Conservation (phyloP, 129 eudicot genomes). For the Artemisia argyi region DNA sequence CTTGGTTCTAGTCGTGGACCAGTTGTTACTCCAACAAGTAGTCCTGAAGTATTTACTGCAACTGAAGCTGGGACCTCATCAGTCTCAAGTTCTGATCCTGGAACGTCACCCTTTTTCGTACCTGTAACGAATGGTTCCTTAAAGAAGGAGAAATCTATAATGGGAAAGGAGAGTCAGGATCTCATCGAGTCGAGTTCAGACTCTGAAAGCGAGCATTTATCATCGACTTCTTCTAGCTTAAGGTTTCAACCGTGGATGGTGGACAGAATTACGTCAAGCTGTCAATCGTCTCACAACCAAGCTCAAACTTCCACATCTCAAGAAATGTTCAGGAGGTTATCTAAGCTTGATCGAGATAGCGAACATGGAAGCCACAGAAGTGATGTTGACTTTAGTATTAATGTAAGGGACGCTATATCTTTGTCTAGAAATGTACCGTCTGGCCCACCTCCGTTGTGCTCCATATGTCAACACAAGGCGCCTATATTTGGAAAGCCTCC, state of each 20-base stretch:
- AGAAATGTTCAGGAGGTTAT: conserved; percentile 51
- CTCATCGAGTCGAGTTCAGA: conserved; percentile 67
- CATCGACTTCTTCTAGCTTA: conserved; percentile 74
- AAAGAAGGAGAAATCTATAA: conserved; percentile 40
- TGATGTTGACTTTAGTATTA: conserved; percentile 66
- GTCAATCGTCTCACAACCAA: conserved; percentile 39
- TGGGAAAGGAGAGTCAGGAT: conserved; percentile 42
- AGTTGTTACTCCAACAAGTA: conserved; percentile 84
- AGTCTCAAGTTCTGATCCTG: conserved; percentile 95
- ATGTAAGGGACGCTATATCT: conserved; percentile 83
- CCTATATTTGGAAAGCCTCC: conserved; percentile 98
- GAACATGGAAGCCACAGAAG: conserved; percentile 58
- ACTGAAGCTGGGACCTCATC: conserved; percentile 96
- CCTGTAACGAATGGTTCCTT: conserved; percentile 35
- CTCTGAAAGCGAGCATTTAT: conserved; percentile 62
- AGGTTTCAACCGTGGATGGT: conserved; percentile 89
- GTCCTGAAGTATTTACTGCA: conserved; percentile 91
- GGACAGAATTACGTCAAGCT: conserved; percentile 45
- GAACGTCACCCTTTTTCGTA: conserved; percentile 80
- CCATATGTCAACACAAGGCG: conserved; percentile 98
- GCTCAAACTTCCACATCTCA: conserved; percentile 46
- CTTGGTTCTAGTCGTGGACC: conserved; percentile 56
- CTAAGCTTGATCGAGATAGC: conserved; percentile 61
- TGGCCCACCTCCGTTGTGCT: conserved; percentile 95
- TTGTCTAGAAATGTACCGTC: conserved; percentile 62